A percentile compares a stretch with the other conserved stretches of the same genome.
Evolutionary conservation across 805 yeast species (phyloP).

Genomic region (Zygosaccharomyces kombuchaensis): DNA sequence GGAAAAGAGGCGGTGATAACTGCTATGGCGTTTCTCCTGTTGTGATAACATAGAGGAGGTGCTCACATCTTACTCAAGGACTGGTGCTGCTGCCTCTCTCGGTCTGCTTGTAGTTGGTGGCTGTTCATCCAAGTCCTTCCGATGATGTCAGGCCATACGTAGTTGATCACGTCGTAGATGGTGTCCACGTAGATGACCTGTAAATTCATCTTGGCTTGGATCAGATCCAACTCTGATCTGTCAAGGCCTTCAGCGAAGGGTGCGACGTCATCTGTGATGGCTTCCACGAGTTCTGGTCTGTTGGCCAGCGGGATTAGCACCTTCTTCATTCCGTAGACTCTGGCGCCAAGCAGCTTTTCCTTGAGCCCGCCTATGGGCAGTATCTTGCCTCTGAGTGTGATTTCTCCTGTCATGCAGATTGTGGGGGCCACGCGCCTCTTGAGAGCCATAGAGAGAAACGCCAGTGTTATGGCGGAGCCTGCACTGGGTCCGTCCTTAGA

Average conservation of each 20-base stretch:
- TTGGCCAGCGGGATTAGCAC: slow-evolving; percentile 71
- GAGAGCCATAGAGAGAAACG: slow-evolving; percentile 69
- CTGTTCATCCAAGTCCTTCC: neutral
- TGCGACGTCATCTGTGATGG: slow-evolving; percentile 41
- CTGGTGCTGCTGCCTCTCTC: neutral
- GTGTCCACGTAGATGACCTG: slow-evolving; percentile 64
- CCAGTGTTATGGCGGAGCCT: slow-evolving; percentile 71
- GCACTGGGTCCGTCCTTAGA: slow-evolving; percentile 54
- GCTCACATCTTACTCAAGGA: neutral
- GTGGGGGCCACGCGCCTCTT: slow-evolving; percentile 45
- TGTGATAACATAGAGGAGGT: neutral
- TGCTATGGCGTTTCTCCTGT: neutral
- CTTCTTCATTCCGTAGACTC: slow-evolving; percentile 56
- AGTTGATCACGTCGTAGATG: slow-evolving; percentile 68
- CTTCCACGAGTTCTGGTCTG: slow-evolving; percentile 62
- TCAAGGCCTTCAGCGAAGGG: slow-evolving; percentile 6
- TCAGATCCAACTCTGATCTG: slow-evolving; percentile 18
- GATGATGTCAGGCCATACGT: slow-evolving; percentile 53
- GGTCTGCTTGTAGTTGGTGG: neutral
- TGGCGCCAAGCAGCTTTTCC: slow-evolving; percentile 77
- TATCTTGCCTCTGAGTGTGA: slow-evolving; percentile 71
- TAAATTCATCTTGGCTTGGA: slow-evolving; percentile 52
- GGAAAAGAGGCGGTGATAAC: neutral
- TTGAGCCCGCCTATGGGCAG: slow-evolving; percentile 79
- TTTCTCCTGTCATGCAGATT: slow-evolving; percentile 85